Evolutionary conservation across 73 alveolate genomes (phyloP).

Genomic region (Paraurostyla sp.): DNA sequence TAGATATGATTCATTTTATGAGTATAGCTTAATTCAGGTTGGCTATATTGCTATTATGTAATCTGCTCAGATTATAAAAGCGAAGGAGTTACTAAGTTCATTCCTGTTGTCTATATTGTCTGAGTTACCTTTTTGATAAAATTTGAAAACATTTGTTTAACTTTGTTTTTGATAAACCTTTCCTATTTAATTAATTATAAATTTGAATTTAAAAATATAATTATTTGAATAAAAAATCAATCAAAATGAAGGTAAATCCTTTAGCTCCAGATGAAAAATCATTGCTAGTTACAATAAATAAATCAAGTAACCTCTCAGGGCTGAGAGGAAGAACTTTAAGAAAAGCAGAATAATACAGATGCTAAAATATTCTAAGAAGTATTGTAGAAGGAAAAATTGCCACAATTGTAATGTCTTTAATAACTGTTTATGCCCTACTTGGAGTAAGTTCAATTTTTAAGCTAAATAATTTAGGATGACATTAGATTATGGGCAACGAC

Average conservation of each 20-base stretch:
- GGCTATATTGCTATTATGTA: too few species aligned
- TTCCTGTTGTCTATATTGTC: not conserved
- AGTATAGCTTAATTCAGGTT: too few species aligned
- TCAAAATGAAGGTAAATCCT: conserved; percentile 52
- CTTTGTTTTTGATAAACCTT: not conserved
- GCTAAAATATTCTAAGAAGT: conserved; percentile 39
- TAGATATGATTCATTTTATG: too few species aligned
- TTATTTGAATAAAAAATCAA: not conserved
- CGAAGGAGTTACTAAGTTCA: not conserved
- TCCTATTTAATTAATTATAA: not conserved
- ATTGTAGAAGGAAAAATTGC: conserved; percentile 78
- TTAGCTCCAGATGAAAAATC: conserved; percentile 1
- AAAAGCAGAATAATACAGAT: conserved; percentile 31
- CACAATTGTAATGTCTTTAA: conserved; percentile 72
- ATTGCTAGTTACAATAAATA: not conserved
- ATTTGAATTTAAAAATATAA: not conserved
- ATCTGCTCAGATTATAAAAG: too few species aligned
- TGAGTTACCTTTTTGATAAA: not conserved
- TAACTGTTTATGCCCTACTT: conserved; percentile 76
- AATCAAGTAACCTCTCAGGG: not conserved
- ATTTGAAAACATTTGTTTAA: not conserved
- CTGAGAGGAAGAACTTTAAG: conserved; percentile 39
- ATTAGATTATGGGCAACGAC: conserved; percentile 71
- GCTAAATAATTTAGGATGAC: conserved; percentile 62
- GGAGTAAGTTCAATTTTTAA: conserved; percentile 61